Percentiles rank a stretch among this genome's conserved stretches.
Conservation (phyloP, 768 basidiomycete genomes). For the Tylopilus subfusipes region DNA sequence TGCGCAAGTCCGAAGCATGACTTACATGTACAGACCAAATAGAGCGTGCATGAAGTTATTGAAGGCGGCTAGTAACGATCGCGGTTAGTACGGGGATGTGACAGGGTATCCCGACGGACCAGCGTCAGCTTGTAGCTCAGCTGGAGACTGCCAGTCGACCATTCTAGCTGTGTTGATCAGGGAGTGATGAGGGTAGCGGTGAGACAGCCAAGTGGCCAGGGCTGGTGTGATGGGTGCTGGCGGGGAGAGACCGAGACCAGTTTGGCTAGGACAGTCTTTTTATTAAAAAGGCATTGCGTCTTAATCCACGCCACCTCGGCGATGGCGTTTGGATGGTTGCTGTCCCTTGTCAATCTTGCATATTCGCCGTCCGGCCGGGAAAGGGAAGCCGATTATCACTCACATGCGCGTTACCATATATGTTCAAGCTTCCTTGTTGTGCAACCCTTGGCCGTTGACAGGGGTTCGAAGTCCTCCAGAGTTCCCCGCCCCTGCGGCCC, state of each 20-base stretch:
- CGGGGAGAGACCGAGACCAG: background rate
- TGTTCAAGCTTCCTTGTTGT: constrained; percentile 15
- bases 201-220: background rate
- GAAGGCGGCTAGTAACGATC: constrained; percentile 26
- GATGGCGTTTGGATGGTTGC: constrained; percentile 21
- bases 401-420: constrained; percentile 9
- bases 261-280: background rate
- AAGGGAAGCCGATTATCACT: constrained; percentile 9
- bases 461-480: background rate
- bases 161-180: constrained; percentile 29
- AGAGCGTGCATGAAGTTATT: constrained; percentile 57
- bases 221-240: background rate
- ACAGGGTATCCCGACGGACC: constrained; percentile 30
- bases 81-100: constrained; percentile 6
- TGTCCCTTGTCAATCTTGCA: constrained; percentile 6
- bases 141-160: constrained; percentile 55
- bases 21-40: constrained; percentile 58
- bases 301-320: constrained; percentile 7
- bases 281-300: constrained; percentile 5
- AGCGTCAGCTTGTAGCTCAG: constrained; percentile 45
- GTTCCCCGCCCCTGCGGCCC: background rate
- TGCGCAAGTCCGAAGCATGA: constrained; percentile 6
- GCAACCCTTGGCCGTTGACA: background rate
- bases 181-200: background rate
- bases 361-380: background rate